Conservation (phyloP, 139 green algal genomes). For the Chlorella vulgaris region DNA sequence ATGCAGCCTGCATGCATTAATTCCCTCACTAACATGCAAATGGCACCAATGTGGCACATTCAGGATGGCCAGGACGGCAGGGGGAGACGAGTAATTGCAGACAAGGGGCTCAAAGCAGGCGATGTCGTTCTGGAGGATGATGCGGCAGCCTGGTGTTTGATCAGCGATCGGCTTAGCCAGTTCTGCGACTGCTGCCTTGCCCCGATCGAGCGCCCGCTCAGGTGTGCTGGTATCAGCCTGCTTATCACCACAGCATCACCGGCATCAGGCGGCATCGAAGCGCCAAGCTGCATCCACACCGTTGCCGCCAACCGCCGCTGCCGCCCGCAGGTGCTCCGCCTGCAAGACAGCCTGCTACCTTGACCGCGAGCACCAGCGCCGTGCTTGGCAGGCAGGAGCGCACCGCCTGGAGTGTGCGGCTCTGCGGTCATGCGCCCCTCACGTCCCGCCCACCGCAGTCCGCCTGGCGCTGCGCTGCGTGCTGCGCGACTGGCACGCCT, state of each 20-base stretch:
- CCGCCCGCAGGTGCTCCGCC: conserved; percentile 50
- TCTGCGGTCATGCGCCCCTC: conserved; percentile 48
- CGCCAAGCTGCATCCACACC: neutral
- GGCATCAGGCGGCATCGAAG: too few relatives aligned
- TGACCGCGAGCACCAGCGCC: conserved; percentile 55
- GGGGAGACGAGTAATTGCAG: neutral
- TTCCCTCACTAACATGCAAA: neutral
- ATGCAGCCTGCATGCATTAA: too few relatives aligned
- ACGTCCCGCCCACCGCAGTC: conserved; percentile 62
- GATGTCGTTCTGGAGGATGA: neutral
- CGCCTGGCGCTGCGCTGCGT: conserved; percentile 59
- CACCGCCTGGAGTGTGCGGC: conserved; percentile 69
- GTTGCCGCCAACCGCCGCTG: neutral
- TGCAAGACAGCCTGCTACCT: conserved; percentile 65
- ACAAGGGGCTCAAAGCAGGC: neutral
- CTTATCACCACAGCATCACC: too few relatives aligned
- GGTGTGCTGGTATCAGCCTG: neutral
- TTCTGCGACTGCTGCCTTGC: conserved; percentile 1
- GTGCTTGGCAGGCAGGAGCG: conserved; percentile 56
- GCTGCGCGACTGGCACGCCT: conserved; percentile 26
- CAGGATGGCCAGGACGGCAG: conserved; percentile 3
- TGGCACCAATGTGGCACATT: neutral
- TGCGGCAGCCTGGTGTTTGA: neutral
- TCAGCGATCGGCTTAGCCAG: neutral
- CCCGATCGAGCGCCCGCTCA: neutral